These are phyloP conservation scores for Wallacemonas sp. DNA, from an alignment of 208 protist species.

Conservation along the genomic window DNA sequence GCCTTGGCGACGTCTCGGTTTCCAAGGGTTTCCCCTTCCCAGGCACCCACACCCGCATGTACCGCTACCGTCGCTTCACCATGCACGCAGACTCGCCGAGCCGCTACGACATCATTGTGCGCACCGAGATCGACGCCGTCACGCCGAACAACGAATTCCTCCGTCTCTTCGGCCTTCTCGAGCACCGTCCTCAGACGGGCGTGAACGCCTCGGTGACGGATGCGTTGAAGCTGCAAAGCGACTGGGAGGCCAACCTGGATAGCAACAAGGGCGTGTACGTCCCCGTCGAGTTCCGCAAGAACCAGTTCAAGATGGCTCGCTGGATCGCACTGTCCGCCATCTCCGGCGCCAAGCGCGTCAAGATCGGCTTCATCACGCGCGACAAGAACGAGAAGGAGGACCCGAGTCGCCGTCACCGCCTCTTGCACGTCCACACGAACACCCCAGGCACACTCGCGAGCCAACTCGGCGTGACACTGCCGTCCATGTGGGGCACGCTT, in stretches of 20 bases:
- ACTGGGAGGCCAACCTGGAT: slow-evolving; percentile 56
- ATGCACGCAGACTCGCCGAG: slow-evolving; percentile 64
- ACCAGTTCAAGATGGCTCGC: slow-evolving; percentile 80
- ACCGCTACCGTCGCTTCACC: slow-evolving; percentile 82
- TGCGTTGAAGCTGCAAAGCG: slow-evolving; percentile 16
- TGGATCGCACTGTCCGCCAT: slow-evolving; percentile 85
- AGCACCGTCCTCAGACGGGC: slow-evolving; percentile 42
- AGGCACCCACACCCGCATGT: slow-evolving; percentile 66
- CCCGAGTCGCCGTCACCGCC: slow-evolving; percentile 42
- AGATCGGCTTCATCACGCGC: slow-evolving; percentile 81
- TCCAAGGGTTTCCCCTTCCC: slow-evolving; percentile 62
- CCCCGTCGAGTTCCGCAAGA: slow-evolving; percentile 56
- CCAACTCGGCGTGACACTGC: slow-evolving; percentile 64
- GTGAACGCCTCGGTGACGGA: slow-evolving; percentile 31
- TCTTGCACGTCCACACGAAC: slow-evolving; percentile 63
- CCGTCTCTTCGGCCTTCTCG: slow-evolving; percentile 81
- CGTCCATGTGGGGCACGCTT: slow-evolving; percentile 79
- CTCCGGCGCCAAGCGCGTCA: slow-evolving; percentile 66
- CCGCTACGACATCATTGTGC: slow-evolving; percentile 84
- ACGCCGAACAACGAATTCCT: slow-evolving; percentile 39
- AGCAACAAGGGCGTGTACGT: slow-evolving; percentile 49
- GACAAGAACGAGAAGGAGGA: slow-evolving; percentile 25
- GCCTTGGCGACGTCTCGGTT: slow-evolving; percentile 41
- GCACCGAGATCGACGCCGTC: slow-evolving; percentile 80
- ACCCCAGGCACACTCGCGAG: slow-evolving; percentile 44